phyloP scores from a whole-genome alignment of 306 rosid species.

The Arachis stenosperma region DNA sequence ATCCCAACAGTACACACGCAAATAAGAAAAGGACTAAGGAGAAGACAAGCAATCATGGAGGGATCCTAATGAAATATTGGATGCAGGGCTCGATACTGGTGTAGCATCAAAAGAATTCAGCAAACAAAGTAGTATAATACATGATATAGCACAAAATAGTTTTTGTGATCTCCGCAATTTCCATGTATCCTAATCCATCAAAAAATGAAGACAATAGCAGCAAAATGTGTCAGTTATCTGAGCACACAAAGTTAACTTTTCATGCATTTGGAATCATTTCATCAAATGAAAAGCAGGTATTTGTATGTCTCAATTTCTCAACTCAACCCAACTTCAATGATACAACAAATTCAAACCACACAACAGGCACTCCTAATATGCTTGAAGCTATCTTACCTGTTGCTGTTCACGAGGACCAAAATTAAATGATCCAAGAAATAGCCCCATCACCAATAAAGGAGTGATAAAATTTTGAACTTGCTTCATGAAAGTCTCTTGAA shows the following conservation, averaged over 20 bases:
- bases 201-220: conserved; percentile 1
- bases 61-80: not conserved
- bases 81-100: not conserved
- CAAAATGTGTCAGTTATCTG: not conserved
- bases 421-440: conserved; percentile 60
- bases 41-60: conserved; percentile 17
- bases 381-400: conserved; percentile 55
- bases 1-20: not conserved
- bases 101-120: conserved; percentile 14
- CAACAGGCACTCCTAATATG: not conserved
- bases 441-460: conserved; percentile 63
- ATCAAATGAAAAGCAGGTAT: conserved; percentile 15
- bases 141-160: not conserved
- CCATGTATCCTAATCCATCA: conserved; percentile 13
- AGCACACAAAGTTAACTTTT: conserved; percentile 3
- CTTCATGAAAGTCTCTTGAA: conserved; percentile 62
- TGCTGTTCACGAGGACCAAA: conserved; percentile 68
- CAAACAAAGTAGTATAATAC: not conserved
- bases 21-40: not conserved
- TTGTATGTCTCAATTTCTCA: conserved; percentile 25
- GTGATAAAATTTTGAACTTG: conserved; percentile 58
- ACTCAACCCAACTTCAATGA: conserved; percentile 1
- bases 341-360: conserved; percentile 11
- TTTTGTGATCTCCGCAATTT: not conserved
- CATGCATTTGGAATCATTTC: conserved; percentile 2